A percentile compares a stretch with the other conserved stretches of the same genome.
Evolutionary conservation across 176 grass and related monocot genomes (phyloP).

Genomic region (Puya raimondii): DNA sequence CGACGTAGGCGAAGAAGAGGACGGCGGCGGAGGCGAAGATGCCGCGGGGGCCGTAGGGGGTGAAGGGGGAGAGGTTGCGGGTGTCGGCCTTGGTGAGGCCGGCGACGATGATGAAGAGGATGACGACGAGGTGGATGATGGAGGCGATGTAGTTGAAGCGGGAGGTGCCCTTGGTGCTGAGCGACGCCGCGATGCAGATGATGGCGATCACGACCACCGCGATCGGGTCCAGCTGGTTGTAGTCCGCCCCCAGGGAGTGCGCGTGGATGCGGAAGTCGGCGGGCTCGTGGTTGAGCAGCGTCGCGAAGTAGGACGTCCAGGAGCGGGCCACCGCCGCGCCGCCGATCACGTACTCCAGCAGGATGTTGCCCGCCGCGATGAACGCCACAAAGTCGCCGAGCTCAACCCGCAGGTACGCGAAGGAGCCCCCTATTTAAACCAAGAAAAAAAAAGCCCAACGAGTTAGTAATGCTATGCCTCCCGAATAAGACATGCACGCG

Average conservation of each 20-base stretch:
- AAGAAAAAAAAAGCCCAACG: neutral
- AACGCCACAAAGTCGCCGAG: slow-evolving; percentile 83
- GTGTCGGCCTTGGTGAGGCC: slow-evolving; percentile 37
- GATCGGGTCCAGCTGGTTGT: slow-evolving; percentile 73
- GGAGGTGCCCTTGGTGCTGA: slow-evolving; percentile 77
- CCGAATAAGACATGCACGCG: too few species aligned
- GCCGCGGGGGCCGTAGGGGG: slow-evolving; percentile 25
- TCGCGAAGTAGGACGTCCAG: slow-evolving; percentile 96
- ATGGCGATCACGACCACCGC: slow-evolving; percentile 44
- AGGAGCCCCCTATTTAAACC: slow-evolving; percentile 50
- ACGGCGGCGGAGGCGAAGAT: slow-evolving; percentile 27
- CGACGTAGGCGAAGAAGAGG: slow-evolving; percentile 49
- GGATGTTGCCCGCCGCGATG: slow-evolving; percentile 80
- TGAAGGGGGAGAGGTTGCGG: slow-evolving; percentile 9
- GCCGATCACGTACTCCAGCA: slow-evolving; percentile 79
- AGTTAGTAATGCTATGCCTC: neutral
- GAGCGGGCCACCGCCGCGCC: slow-evolving; percentile 53
- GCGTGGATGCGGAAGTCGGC: slow-evolving; percentile 78
- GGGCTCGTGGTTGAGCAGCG: slow-evolving; percentile 44
- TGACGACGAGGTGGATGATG: slow-evolving; percentile 53
- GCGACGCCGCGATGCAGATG: slow-evolving; percentile 44
- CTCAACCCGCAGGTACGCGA: slow-evolving; percentile 84
- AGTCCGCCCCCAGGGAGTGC: slow-evolving; percentile 30
- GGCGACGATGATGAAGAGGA: slow-evolving; percentile 58
- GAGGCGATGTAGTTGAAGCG: slow-evolving; percentile 85